Evolutionary conservation across 768 basidiomycete species (phyloP), one percentile per base, ranked within the genome.

Genomic region (Crepidotus variabilis): DNA sequence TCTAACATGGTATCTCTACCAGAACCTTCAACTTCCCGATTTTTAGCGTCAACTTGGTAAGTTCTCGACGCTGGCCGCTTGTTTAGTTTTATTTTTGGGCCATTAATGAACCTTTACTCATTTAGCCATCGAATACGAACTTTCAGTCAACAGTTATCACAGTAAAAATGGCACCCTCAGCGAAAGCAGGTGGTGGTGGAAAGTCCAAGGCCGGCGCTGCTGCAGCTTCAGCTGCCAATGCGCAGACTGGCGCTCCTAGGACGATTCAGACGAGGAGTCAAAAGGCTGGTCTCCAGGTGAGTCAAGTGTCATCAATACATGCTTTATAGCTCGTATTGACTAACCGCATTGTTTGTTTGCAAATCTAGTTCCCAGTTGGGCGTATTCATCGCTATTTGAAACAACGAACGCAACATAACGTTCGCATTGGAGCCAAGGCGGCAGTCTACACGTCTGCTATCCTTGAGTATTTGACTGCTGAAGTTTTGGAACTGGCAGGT

Each of bases 371-470:
- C 72, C 94, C 94, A 35, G 95, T 97, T 47, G 94, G 94, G 51
- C 94, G 94, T 92, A 94, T 97, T 55, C 95, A 98, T 70, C 85
- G 95, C 77, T 96, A 92, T 74, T 75, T 97, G 62, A 94, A 97
- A 71, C 88, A 88, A 67, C 83, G 90, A 61, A 96, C 92, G 16
- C 91, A 94, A 69, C 88, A 95, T 73, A 95, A 94, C 67, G 87
- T 96, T 53, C 89, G 94, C 35, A 93, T 98, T 61, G 95, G 94
- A 24, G 95, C 94, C n/a, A 97, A 97, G 70, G 94, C 94, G 23
- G 94, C 95, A 8, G 95, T 98, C 14, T 96, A 96, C 71, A 93
- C 92, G n/a, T 87, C 91, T 35, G 94, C 95, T 32, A 94, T 97
- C 62, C 80, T 97, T 55, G 95, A 98, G 72, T 98, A 98, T 68